Evolutionary conservation across 163 green algal genomes (phyloP).

Genomic region (Scenedesmus sp.): DNA sequence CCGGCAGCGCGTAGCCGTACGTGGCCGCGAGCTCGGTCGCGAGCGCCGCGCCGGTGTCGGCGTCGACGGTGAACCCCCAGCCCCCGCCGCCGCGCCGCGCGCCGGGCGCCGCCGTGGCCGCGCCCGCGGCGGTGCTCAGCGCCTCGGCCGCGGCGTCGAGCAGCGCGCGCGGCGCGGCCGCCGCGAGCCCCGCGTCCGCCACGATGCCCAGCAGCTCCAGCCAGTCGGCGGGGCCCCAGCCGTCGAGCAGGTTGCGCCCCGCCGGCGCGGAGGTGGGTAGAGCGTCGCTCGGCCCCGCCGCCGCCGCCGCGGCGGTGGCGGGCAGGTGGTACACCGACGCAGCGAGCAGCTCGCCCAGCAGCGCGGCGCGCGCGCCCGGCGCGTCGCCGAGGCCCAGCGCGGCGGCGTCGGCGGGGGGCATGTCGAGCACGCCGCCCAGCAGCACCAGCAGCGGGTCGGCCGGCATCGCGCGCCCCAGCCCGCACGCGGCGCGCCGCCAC

Average conservation of each 20-base stretch:
- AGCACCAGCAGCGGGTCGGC: constrained; percentile 11
- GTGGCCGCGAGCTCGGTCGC: no score
- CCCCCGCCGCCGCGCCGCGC: no score
- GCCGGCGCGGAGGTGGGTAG: not conserved
- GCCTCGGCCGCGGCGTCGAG: constrained; percentile 12
- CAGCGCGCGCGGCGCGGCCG: not conserved
- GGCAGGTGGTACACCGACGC: not conserved
- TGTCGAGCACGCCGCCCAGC: constrained; percentile 21
- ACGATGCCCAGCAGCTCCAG: constrained; percentile 19
- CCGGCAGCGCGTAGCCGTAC: no score
- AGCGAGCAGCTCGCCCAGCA: not conserved
- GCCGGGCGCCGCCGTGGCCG: no score
- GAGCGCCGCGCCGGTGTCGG: no score
- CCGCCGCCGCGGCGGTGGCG: not conserved
- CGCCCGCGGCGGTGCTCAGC: no score
- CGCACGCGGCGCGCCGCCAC: not conserved
- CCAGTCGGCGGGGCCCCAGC: constrained; percentile 4
- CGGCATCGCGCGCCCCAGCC: constrained; percentile 4
- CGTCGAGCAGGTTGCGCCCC: not conserved
- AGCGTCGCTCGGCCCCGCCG: constrained; percentile 1
- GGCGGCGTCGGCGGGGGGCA: constrained; percentile 1
- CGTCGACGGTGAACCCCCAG: no score
- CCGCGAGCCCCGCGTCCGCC: constrained; percentile 10
- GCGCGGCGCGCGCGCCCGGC: not conserved
- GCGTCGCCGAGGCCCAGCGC: constrained; percentile 2